Evolutionary conservation across 2,329 filamentous ascomycete species (phyloP).

Genomic region (Stemphylium beticola): DNA sequence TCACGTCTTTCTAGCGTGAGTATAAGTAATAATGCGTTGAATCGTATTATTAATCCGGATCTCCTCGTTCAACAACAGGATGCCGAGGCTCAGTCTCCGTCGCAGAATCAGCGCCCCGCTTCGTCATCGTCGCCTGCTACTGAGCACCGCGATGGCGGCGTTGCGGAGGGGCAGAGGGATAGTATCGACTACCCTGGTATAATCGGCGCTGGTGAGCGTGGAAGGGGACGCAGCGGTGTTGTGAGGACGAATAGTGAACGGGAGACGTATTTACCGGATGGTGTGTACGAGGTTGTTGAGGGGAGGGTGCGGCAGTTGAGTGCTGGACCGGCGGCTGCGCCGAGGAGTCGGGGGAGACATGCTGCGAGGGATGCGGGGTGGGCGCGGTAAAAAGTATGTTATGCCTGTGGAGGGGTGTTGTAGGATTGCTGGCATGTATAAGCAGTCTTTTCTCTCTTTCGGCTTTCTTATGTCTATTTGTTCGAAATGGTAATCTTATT

Average conservation of each 20-base stretch:
- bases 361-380: conserved; percentile 7
- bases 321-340: not conserved
- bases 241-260: not conserved
- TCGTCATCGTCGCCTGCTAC: not conserved
- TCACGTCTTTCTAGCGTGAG: not conserved
- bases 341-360: not conserved
- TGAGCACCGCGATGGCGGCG: not conserved
- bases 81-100: not conserved
- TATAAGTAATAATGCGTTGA: not conserved
- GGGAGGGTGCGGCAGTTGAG: conserved; percentile 10
- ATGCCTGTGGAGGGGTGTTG: not conserved
- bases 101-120: not conserved
- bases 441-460: too few relatives aligned
- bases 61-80: not conserved
- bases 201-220: not conserved
- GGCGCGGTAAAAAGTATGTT: not conserved
- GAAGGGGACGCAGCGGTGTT: not conserved
- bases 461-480: too few relatives aligned
- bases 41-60: conserved; percentile 3
- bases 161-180: not conserved
- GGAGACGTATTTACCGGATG: conserved; percentile 11
- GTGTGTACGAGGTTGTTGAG: conserved; percentile 12
- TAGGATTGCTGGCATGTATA: too few relatives aligned
- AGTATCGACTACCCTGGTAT: conserved; percentile 2
- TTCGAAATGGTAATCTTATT: too few relatives aligned